Conservation (phyloP, 371 early-diverging fungal species). For the Actinomortierella ambigua region DNA sequence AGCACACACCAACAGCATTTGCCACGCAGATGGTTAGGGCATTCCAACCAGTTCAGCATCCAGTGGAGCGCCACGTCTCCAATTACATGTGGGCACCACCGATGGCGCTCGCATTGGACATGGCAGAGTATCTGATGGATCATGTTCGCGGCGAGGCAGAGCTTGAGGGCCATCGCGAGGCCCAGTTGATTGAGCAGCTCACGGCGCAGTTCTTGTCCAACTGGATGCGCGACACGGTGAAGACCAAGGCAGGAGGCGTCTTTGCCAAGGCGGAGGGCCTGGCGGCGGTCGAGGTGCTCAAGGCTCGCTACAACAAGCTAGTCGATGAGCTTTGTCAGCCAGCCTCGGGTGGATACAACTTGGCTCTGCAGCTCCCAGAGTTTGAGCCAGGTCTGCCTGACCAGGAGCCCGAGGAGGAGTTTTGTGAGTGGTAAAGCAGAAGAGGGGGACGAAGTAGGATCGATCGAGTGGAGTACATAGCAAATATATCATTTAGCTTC, state of each 20-base stretch:
- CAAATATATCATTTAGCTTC: too few relatives aligned
- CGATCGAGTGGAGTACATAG: too few relatives aligned
- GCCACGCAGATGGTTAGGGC: slow-evolving; percentile 9
- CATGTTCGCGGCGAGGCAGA: slow-evolving; percentile 33
- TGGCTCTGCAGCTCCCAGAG: slow-evolving; percentile 24
- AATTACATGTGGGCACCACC: slow-evolving; percentile 27
- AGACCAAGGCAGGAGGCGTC: slow-evolving; percentile 10
- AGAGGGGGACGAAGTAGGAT: too few relatives aligned
- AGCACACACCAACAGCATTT: neutral
- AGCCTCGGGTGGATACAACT: slow-evolving; percentile 39
- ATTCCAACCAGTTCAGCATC: slow-evolving; percentile 7
- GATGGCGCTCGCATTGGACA: slow-evolving; percentile 24
- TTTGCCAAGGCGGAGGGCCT: slow-evolving; percentile 10
- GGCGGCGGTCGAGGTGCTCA: slow-evolving; percentile 19
- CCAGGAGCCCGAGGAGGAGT: neutral
- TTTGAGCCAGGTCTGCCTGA: slow-evolving; percentile 27
- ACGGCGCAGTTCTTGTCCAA: slow-evolving; percentile 21
- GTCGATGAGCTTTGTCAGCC: slow-evolving; percentile 35
- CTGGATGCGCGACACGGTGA: slow-evolving; percentile 12
- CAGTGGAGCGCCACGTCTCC: neutral
- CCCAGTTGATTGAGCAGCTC: slow-evolving; percentile 30
- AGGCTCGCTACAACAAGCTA: slow-evolving; percentile 17
- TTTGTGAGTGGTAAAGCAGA: too few relatives aligned
- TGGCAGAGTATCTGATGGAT: slow-evolving; percentile 37
- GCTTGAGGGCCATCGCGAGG: slow-evolving; percentile 34